Conservation (phyloP, 2,329 filamentous ascomycete species). For the Mycosphaerelloides madeirae region DNA sequence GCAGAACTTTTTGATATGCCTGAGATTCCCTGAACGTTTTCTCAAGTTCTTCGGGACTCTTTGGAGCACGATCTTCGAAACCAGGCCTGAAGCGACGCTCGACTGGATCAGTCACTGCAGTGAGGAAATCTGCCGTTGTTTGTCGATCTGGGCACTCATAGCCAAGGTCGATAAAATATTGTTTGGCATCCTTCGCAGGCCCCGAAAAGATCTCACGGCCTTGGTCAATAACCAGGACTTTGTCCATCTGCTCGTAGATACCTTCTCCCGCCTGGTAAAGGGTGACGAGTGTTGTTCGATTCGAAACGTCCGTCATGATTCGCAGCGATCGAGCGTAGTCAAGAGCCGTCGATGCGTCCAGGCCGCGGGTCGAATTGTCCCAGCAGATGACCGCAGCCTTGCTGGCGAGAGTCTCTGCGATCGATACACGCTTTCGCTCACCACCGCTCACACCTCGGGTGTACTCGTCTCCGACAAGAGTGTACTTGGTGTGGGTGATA, state of each 20-base stretch:
- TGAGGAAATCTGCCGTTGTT: slow-evolving; percentile 75
- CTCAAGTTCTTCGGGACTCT: slow-evolving; percentile 64
- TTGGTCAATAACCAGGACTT: slow-evolving; percentile 70
- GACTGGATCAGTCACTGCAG: slow-evolving; percentile 67
- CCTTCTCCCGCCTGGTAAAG: slow-evolving; percentile 67
- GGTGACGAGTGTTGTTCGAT: slow-evolving; percentile 66
- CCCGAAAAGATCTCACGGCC: slow-evolving; percentile 67
- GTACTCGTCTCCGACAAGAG: slow-evolving; percentile 68
- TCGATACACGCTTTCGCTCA: slow-evolving; percentile 74
- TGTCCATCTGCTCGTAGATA: slow-evolving; percentile 72
- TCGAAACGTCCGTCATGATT: slow-evolving; percentile 72
- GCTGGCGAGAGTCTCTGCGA: slow-evolving; percentile 71
- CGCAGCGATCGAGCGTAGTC: slow-evolving; percentile 74
- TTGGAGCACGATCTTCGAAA: slow-evolving; percentile 62
- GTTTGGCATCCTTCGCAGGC: slow-evolving; percentile 54
- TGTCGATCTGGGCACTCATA: slow-evolving; percentile 57
- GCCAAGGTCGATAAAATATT: slow-evolving; percentile 64
- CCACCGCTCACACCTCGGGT: slow-evolving; percentile 73
- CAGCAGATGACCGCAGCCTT: slow-evolving; percentile 70
- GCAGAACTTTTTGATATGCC: slow-evolving; percentile 55
- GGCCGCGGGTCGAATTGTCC: slow-evolving; percentile 76
- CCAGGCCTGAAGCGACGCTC: slow-evolving; percentile 65
- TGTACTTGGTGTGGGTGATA: slow-evolving; percentile 69
- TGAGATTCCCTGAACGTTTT: slow-evolving; percentile 61
- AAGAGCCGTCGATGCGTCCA: slow-evolving; percentile 73